Evolutionary conservation across 2,329 filamentous ascomycete species (phyloP), one percentile per base, ranked within the genome.

Genomic region (Hypoxylon sp.): DNA sequence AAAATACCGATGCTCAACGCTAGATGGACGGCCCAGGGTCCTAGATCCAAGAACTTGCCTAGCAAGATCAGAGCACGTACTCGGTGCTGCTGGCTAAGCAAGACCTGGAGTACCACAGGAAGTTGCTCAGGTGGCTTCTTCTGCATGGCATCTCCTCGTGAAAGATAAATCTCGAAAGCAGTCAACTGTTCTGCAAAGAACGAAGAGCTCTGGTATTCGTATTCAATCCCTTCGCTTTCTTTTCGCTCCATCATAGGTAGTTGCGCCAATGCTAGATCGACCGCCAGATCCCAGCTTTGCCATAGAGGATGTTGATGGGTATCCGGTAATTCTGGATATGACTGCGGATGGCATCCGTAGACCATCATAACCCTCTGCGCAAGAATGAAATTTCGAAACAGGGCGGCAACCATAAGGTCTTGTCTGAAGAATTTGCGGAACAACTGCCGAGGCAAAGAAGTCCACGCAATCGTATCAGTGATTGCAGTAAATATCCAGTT

Each of bases 401-500:
- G 84, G 1, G 96, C 96, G 11, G 96, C 96, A n/a, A 99, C 96
- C 94, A 99, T 98, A 11, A 99, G 86, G 79, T 99, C 96, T 79
- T 99, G 96, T 46, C 96, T 86, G 80, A 99, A 99, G 67, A 98
- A 93, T 80, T 97, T 97, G 80, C 97, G 94, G 82, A 99, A 99
- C 10, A 98, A 83, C 19, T 94, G 89, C 50, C 95, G 91, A 2
- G 94, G 93, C 3, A 99, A 83, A 4, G 93, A 97, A 32, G 97
- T 98, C 96, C 96, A 99, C 0, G 96, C 96, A 75, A 99, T 99
- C 1, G 95, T 98, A 78, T 99, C 96, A 0, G 96, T 99, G 72
- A 99, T 98, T 60, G 96, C 96, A 0, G 96, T 99, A 77, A 99
- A 98, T 37, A 99, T 99, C 96, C 96, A 99, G 77, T 99, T 99